Evolutionary conservation across 176 grass and related monocot species (phyloP).

Genomic region (Eleusine coracana): DNA sequence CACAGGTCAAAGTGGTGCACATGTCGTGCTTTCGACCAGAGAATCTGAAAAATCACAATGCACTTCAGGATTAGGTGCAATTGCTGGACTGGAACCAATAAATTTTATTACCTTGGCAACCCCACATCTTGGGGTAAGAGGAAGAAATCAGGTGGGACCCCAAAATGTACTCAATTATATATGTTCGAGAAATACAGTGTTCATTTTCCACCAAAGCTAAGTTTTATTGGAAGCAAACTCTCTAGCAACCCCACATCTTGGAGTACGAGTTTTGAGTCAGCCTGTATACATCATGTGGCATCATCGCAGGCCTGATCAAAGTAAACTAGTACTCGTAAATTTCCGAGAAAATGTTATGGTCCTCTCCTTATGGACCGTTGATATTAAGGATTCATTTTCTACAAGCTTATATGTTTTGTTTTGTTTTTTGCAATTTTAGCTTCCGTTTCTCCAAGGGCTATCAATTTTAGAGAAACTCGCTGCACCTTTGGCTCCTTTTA

Average conservation of each 20-base stretch:
- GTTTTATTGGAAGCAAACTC: slow-evolving; percentile 13
- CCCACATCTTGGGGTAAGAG: slow-evolving; percentile 93
- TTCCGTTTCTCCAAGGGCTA: slow-evolving; percentile 85
- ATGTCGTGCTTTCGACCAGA: not conserved
- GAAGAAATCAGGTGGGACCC: slow-evolving; percentile 76
- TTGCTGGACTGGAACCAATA: slow-evolving; percentile 76
- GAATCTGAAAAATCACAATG: slow-evolving; percentile 22
- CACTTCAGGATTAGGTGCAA: slow-evolving; percentile 44
- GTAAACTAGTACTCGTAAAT: not conserved
- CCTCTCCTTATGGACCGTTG: not conserved
- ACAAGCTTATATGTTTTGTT: slow-evolving; percentile 16
- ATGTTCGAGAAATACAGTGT: not conserved
- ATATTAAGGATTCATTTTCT: not conserved
- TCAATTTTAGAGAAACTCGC: slow-evolving; percentile 81
- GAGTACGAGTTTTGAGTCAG: slow-evolving; percentile 1
- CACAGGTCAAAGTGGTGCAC: slow-evolving; percentile 17
- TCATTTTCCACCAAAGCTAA: not conserved
- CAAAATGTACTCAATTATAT: not conserved
- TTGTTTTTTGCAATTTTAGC: slow-evolving; percentile 45
- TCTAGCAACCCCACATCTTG: not conserved
- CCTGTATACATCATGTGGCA: not conserved
- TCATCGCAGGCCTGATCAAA: not conserved
- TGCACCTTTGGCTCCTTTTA: slow-evolving; percentile 72
- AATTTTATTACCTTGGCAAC: slow-evolving; percentile 90
- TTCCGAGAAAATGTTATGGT: not conserved